These are phyloP conservation scores for Calonectria crousiana DNA, from an alignment of 2,329 filamentous ascomycete species.

Conservation along the genomic window DNA sequence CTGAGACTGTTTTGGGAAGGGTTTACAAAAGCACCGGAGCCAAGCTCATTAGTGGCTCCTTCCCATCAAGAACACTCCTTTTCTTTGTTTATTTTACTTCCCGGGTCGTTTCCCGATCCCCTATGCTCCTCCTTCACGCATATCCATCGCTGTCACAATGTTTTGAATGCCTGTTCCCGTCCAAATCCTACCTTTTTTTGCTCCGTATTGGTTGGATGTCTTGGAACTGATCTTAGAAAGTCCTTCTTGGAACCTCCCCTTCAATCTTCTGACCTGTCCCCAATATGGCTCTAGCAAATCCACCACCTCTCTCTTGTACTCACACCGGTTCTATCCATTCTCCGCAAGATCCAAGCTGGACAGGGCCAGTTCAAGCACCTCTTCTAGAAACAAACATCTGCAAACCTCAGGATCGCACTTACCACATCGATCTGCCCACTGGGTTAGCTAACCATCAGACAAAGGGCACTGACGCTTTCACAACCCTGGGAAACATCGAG, in stretches of 20 bases:
- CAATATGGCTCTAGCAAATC: constrained; percentile 51
- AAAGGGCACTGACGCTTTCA: constrained; percentile 49
- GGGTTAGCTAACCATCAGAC: constrained; percentile 39
- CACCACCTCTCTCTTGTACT: constrained; percentile 47
- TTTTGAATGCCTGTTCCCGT: constrained; percentile 49
- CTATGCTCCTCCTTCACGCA: constrained; percentile 39
- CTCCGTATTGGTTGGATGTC: constrained; percentile 54
- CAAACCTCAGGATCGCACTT: constrained; percentile 32
- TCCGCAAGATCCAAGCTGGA: constrained; percentile 54
- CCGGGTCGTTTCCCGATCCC: constrained; percentile 6
- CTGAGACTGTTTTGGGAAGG: constrained; percentile 11
- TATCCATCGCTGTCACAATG: constrained; percentile 52
- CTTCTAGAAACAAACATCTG: constrained; percentile 1
- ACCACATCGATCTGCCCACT: constrained; percentile 49
- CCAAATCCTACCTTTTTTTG: constrained; percentile 44
- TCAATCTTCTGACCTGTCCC: constrained; percentile 35
- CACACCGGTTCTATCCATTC: constrained; percentile 54
- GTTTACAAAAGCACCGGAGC: neutral
- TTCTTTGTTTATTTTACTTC: neutral
- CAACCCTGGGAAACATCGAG: constrained; percentile 55
- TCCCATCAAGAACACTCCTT: neutral
- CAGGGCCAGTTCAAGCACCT: constrained; percentile 34
- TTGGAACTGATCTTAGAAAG: constrained; percentile 54
- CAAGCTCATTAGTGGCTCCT: constrained; percentile 16
- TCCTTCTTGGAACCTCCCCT: constrained; percentile 48